These are phyloP conservation scores for Scenedesmus sp. DNA, from an alignment of 163 green algal species.

Conservation along the genomic window DNA sequence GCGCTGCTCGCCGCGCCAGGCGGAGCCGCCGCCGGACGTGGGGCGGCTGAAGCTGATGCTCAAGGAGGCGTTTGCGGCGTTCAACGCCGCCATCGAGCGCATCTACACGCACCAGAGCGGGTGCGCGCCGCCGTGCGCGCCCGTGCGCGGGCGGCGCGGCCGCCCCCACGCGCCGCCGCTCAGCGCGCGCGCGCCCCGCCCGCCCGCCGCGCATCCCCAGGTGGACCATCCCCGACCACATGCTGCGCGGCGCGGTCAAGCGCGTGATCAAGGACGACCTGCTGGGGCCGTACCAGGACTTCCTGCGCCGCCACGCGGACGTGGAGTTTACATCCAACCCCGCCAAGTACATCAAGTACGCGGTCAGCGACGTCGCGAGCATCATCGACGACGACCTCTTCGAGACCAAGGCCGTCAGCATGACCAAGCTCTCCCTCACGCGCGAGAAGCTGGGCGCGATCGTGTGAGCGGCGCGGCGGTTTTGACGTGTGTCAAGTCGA, in stretches of 20 bases:
- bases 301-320: conserved; percentile 41
- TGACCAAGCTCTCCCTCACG: conserved; percentile 30
- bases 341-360: conserved; percentile 48
- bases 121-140: too few relatives aligned
- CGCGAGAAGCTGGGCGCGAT: conserved; percentile 42
- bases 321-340: conserved; percentile 40
- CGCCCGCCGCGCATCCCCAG: too few relatives aligned
- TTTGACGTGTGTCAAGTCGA: background rate
- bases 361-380: conserved; percentile 11
- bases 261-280: conserved; percentile 61
- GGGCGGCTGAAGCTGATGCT: conserved; percentile 26
- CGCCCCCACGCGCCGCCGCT: too few relatives aligned
- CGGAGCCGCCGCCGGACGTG: conserved; percentile 31
- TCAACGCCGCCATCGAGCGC: conserved; percentile 48
- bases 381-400: conserved; percentile 50
- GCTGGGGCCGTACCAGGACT: conserved; percentile 32
- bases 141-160: too few relatives aligned
- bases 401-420: conserved; percentile 31
- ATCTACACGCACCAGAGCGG: conserved; percentile 58
- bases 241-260: conserved; percentile 64
- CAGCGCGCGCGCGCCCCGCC: too few relatives aligned
- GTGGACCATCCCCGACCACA: conserved; percentile 73
- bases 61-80: conserved; percentile 28
- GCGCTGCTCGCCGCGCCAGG: too few relatives aligned
- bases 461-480: background rate